These are phyloP conservation scores for Fusarium coicis DNA, from an alignment of 2,329 filamentous ascomycete species.

Conservation along the genomic window DNA sequence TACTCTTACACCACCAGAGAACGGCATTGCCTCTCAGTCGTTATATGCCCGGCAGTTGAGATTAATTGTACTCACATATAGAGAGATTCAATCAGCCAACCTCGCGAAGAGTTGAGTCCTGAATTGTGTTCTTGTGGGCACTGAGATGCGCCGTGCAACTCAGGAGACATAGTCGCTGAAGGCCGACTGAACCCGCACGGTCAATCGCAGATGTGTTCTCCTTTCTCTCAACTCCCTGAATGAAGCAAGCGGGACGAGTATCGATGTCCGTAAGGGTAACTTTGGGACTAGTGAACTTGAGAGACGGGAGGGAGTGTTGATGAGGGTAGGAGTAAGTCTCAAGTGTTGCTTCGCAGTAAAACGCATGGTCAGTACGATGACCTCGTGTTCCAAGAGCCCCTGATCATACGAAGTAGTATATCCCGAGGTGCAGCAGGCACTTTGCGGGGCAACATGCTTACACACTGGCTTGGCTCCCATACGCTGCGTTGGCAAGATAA, in stretches of 20 bases:
- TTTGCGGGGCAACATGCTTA: not conserved
- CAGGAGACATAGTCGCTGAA: too few species aligned
- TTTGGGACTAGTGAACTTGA: too few species aligned
- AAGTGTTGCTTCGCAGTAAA: not conserved
- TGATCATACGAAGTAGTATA: not conserved
- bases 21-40: not conserved
- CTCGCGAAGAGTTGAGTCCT: not conserved
- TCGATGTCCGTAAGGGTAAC: not conserved
- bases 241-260: not conserved
- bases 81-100: not conserved
- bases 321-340: not conserved
- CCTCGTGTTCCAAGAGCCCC: too few species aligned
- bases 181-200: too few species aligned
- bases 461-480: not conserved
- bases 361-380: not conserved
- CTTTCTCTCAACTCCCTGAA: too few species aligned
- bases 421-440: not conserved
- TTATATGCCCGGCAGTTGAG: not conserved
- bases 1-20: not conserved
- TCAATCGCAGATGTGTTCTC: too few species aligned
- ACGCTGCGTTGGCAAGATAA: not conserved
- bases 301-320: not conserved
- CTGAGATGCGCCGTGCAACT: not conserved
- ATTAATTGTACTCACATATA: not conserved
- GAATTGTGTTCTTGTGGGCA: not conserved